Base-by-base conservation (phyloP, 371 early-diverging fungal genomes). In the Coemansia sp. region DNA sequence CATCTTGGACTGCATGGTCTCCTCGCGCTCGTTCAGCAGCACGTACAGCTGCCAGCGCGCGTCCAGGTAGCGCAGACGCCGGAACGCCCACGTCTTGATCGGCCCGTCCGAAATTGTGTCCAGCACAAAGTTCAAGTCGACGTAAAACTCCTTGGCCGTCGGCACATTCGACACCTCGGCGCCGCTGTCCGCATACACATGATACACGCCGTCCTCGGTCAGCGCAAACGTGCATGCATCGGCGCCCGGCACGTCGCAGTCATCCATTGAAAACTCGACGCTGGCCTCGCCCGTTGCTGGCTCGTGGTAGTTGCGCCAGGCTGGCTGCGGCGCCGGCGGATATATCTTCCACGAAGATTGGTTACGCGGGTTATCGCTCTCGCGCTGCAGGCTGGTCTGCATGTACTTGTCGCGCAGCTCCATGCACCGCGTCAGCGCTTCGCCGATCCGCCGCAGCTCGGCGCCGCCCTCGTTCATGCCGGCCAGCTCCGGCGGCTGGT, bases 21-120 rank as follows among this genome's bases (percentile, higher is more conserved):
- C 97, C 65, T 93, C 91, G 79, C 90, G 93, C 78, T 96, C 98
- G 77, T 93, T 94, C 61, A 94, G 73, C 26, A 94, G 79, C 31
- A 86, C 80, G 77, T 97, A 97, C 88, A 98, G 90, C 73, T 92
- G 87, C 88, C 96, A 99, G 71, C 93, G 93, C 66, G 87, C 86
- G 74, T 99, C 98, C 40, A 99, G 81, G 78, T 96, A 96, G 39
- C 93, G 87, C 50, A 99, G 80, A 42, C 99, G 83, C 48, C 95
- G 85, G 75, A 88, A 99, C 0, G 97, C 94, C 83, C 94, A 96
- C 50, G 90, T 89, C 79, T 98, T 99, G 54, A 93, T 85, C 2
- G 99, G 99, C 0, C 99, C 98, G 74, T 99, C 95, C 40, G 92
- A 88, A 38, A 95, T 91, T 1, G 88, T 80, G 20, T 81, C 82